phyloP scores from a whole-genome alignment of 805 yeast genomes.

The Saturnispora silvae region DNA sequence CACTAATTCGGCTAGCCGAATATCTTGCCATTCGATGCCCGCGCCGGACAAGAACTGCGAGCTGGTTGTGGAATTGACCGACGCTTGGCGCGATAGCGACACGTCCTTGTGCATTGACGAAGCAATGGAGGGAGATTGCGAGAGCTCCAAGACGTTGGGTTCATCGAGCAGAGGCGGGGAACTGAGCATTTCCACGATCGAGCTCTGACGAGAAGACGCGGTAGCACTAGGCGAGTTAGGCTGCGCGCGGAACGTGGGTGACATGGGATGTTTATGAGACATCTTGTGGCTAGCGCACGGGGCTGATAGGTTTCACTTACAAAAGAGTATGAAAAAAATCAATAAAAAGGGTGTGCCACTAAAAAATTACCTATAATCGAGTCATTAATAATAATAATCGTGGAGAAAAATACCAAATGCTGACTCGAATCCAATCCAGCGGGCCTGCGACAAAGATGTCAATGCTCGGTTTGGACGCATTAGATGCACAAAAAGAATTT shows the following conservation, averaged over 20 bases:
- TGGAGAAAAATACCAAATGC: too few relatives aligned
- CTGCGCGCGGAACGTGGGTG: slow-evolving; percentile 28
- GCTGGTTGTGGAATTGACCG: slow-evolving; percentile 24
- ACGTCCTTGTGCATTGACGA: too few relatives aligned
- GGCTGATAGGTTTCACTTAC: neutral
- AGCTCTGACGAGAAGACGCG: slow-evolving; percentile 45
- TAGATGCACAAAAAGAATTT: too few relatives aligned
- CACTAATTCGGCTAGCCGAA: slow-evolving; percentile 60
- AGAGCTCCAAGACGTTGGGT: slow-evolving; percentile 6
- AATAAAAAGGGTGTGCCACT: too few relatives aligned
- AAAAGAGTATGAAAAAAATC: neutral
- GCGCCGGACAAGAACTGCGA: slow-evolving; percentile 21
- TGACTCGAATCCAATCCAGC: too few relatives aligned
- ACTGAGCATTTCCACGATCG: slow-evolving; percentile 64
- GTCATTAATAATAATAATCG: too few relatives aligned
- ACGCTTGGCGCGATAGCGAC: too few relatives aligned
- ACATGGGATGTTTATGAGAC: slow-evolving; percentile 25
- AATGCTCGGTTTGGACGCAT: too few relatives aligned
- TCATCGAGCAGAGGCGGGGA: slow-evolving; percentile 61
- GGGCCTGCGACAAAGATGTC: too few relatives aligned
- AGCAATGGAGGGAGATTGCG: slow-evolving; percentile 5
- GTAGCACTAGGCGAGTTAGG: slow-evolving; percentile 25
- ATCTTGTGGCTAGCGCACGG: slow-evolving; percentile 4
- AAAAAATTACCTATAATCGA: too few relatives aligned
- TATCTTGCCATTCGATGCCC: slow-evolving; percentile 58